Evolutionary conservation across 306 rosid species (phyloP).

Genomic region (Astragalus glycyphyllos): DNA sequence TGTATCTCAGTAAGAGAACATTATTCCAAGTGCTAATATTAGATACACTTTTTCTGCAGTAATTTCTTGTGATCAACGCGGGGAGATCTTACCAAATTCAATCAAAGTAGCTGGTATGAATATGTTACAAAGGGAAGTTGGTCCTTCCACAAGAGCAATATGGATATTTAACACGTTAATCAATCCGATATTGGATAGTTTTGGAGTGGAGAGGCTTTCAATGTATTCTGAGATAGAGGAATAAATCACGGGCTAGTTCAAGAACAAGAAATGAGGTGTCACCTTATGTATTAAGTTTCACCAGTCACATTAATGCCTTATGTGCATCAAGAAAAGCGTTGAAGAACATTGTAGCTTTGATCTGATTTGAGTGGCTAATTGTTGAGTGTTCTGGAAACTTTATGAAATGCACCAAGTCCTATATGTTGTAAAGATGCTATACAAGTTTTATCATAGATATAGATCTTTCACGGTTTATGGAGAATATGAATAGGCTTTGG

Average conservation of each 20-base stretch:
- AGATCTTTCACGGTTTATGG: conserved; percentile 26
- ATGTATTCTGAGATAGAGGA: conserved; percentile 41
- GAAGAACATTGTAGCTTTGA: conserved; percentile 38
- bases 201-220: conserved; percentile 42
- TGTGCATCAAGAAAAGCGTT: conserved; percentile 35
- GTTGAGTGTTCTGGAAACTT: conserved; percentile 28
- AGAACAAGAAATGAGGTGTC: conserved; percentile 39
- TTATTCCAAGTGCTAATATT: conserved; percentile 52
- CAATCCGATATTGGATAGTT: conserved; percentile 43
- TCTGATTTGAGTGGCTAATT: conserved; percentile 37
- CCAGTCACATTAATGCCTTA: conserved; percentile 35
- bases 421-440: conserved; percentile 30
- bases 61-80: conserved; percentile 49
- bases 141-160: conserved; percentile 48
- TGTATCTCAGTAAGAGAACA: conserved; percentile 41
- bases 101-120: conserved; percentile 55
- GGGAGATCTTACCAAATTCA: conserved; percentile 51
- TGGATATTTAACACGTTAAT: conserved; percentile 44
- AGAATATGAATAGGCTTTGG: conserved; percentile 24
- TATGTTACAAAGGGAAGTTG: conserved; percentile 46
- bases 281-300: conserved; percentile 34
- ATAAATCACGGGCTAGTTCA: conserved; percentile 46
- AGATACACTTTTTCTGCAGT: conserved; percentile 66
- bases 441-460: conserved; percentile 1
- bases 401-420: conserved; percentile 20